Percentiles rank a stretch among this genome's conserved stretches.
Evolutionary conservation across 2,329 filamentous ascomycete genomes (phyloP).

Genomic region (Trichocomaceae sp.): DNA sequence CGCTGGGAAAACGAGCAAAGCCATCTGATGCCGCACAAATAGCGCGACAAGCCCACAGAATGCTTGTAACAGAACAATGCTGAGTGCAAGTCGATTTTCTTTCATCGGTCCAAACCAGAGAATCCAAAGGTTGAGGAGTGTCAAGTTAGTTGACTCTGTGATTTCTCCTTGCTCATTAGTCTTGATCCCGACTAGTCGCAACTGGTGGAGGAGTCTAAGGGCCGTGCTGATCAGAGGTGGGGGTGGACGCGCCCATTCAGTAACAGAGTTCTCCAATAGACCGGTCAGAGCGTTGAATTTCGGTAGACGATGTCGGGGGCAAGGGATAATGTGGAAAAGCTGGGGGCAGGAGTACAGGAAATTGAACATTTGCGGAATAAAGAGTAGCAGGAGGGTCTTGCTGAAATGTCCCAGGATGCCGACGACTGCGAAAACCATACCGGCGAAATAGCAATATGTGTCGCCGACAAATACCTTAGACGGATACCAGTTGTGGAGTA

Average conservation of each 20-base stretch:
- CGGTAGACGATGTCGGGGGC: slow-evolving; percentile 85
- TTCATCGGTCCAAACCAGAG: slow-evolving; percentile 89
- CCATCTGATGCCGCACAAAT: slow-evolving; percentile 77
- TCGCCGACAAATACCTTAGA: slow-evolving; percentile 94
- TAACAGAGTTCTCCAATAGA: slow-evolving; percentile 77
- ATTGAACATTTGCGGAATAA: slow-evolving; percentile 93
- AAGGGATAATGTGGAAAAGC: slow-evolving; percentile 82
- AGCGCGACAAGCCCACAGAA: slow-evolving; percentile 72
- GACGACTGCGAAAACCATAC: slow-evolving; percentile 97
- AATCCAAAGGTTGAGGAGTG: slow-evolving; percentile 90
- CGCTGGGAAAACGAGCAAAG: slow-evolving; percentile 78
- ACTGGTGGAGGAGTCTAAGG: slow-evolving; percentile 61
- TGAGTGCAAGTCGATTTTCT: slow-evolving; percentile 74
- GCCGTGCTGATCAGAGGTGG: slow-evolving; percentile 54
- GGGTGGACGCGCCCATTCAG: slow-evolving; percentile 69
- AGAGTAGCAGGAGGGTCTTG: slow-evolving; percentile 86
- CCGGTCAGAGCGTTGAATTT: slow-evolving; percentile 80
- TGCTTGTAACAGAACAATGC: slow-evolving; percentile 73
- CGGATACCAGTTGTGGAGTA: slow-evolving; percentile 92
- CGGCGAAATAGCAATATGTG: slow-evolving; percentile 98
- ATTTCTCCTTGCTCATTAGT: slow-evolving; percentile 64
- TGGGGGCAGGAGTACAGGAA: slow-evolving; percentile 91
- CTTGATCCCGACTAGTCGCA: slow-evolving; percentile 63
- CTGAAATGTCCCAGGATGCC: slow-evolving; percentile 96
- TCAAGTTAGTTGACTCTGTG: slow-evolving; percentile 79